Evolutionary conservation across 176 grass and related monocot genomes (phyloP).

Genomic region (Puccinellia tenuiflora): DNA sequence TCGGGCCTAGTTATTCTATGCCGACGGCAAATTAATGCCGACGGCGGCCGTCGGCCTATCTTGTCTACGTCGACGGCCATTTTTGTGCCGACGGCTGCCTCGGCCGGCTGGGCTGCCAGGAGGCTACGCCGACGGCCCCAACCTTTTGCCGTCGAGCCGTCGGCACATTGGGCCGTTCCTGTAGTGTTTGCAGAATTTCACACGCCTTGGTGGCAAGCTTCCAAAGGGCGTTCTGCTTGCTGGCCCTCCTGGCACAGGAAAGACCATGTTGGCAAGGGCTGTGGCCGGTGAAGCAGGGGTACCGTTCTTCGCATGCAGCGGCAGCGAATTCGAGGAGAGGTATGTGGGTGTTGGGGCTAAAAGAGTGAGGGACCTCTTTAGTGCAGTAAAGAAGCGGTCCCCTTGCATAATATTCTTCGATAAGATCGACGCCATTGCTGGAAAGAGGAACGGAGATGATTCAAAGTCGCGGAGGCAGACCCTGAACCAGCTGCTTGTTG

Average conservation of each 20-base stretch:
- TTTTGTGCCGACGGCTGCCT: too few relatives aligned
- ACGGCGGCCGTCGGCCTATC: too few relatives aligned
- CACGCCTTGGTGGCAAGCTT: neutral
- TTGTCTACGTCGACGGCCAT: too few relatives aligned
- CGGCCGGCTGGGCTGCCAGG: too few relatives aligned
- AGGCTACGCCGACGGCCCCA: too few relatives aligned
- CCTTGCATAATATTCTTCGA: neutral
- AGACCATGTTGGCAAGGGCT: neutral
- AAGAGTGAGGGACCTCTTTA: neutral
- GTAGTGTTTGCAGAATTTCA: neutral
- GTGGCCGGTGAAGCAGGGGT: neutral
- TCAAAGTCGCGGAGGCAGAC: neutral
- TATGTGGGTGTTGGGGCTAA: neutral
- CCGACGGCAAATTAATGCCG: too few relatives aligned
- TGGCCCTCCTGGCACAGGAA: neutral
- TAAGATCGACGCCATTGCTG: neutral
- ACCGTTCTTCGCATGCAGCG: neutral
- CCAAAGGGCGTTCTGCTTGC: neutral
- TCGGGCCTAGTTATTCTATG: too few relatives aligned
- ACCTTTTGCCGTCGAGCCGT: too few relatives aligned
- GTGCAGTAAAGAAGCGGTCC: neutral
- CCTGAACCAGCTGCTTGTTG: neutral
- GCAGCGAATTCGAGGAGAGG: neutral
- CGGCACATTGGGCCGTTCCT: too few relatives aligned
- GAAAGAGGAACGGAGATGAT: neutral